Evolutionary conservation across 768 basidiomycete species (phyloP).

Genomic region (Tephrocybe rancida): DNA sequence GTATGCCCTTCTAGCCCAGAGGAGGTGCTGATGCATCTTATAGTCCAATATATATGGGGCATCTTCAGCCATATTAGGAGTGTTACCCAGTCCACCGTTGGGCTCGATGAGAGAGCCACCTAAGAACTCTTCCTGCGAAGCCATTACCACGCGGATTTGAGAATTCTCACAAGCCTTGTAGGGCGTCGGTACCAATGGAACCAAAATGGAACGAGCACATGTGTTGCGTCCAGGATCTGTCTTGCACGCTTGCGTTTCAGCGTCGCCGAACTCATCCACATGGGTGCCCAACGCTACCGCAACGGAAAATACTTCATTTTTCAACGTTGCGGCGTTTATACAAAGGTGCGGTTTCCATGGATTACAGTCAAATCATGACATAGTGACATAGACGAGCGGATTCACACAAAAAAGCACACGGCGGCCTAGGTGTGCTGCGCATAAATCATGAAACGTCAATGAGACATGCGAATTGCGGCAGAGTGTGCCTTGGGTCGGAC

Average conservation of each 20-base stretch:
- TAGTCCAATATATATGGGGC: constrained; percentile 7
- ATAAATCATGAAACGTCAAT: neutral
- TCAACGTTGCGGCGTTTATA: constrained; percentile 1
- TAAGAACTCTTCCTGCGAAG: neutral
- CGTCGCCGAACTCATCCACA: neutral
- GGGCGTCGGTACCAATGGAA: neutral
- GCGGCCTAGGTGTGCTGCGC: neutral
- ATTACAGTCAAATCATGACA: neutral
- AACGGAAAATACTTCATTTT: neutral
- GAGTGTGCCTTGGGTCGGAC: neutral
- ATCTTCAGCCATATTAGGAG: constrained; percentile 3
- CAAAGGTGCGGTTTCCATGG: neutral
- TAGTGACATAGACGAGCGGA: neutral
- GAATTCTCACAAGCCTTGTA: constrained; percentile 3
- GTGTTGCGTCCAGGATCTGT: no score
- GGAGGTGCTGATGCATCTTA: neutral
- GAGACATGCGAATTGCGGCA: neutral
- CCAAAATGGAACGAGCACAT: neutral
- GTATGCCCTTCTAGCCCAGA: constrained; percentile 8
- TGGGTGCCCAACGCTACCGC: neutral
- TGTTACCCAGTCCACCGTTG: neutral
- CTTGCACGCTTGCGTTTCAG: neutral
- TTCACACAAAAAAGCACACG: neutral
- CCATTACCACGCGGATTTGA: neutral
- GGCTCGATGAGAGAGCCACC: neutral